Evolutionary conservation across 441 rosid species (phyloP).

Genomic region (Metrosideros polymorpha): DNA sequence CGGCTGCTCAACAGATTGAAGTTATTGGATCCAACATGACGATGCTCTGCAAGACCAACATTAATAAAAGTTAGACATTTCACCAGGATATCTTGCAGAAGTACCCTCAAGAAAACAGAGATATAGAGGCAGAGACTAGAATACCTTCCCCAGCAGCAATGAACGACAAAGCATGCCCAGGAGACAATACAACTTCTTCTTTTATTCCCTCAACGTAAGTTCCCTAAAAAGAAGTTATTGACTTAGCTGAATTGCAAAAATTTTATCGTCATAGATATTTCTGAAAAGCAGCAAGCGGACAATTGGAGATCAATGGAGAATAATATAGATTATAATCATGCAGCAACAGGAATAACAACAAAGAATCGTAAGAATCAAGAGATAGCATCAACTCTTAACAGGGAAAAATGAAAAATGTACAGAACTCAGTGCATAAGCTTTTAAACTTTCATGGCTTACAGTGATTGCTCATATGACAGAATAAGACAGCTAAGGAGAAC

Average conservation of each 20-base stretch:
- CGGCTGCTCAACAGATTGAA: constrained; percentile 96
- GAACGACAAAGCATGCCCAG: constrained; percentile 97
- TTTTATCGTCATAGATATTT: neutral
- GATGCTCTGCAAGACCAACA: constrained; percentile 69
- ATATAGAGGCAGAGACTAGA: neutral
- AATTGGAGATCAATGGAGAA: neutral
- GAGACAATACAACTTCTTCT: constrained; percentile 99
- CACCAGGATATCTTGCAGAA: neutral
- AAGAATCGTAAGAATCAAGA: neutral
- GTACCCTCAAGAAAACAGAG: neutral
- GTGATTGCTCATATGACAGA: neutral
- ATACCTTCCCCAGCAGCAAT: constrained; percentile 99
- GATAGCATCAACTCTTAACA: neutral
- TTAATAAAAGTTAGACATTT: neutral
- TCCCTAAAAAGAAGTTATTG: constrained; percentile 41
- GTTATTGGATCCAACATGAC: constrained; percentile 99
- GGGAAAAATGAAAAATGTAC: neutral
- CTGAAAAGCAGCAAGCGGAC: neutral
- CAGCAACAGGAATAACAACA: neutral
- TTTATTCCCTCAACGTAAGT: constrained; percentile 98
- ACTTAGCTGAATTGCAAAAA: neutral
- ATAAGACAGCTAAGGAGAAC: neutral
- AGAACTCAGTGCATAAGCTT: neutral
- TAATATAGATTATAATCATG: neutral
- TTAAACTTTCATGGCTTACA: neutral